A percentile compares a stretch with the other conserved stretches of the same genome.
Conservation (phyloP, 257 asterid genomes). For the Anisodus tanguticus region DNA sequence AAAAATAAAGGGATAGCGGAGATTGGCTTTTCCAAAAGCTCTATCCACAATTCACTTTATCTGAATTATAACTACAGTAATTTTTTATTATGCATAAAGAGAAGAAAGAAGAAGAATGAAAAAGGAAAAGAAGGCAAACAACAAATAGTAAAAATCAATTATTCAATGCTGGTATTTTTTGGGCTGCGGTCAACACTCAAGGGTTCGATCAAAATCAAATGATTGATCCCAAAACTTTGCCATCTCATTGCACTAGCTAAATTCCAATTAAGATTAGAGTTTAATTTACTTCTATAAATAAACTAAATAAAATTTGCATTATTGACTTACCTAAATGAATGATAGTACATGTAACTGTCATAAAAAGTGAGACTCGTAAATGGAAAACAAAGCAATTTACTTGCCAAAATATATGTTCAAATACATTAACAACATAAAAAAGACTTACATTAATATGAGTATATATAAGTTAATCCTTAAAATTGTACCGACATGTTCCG, state of each 20-base stretch:
- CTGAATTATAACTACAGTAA: neutral
- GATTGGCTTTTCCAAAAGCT: conserved; percentile 22
- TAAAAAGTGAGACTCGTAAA: too few relatives aligned
- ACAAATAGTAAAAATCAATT: conserved; percentile 62
- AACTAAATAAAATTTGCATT: too few relatives aligned
- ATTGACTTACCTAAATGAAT: too few relatives aligned
- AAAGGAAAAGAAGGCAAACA: neutral
- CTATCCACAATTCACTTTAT: conserved; percentile 25
- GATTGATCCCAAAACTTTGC: conserved; percentile 55
- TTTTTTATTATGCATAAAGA: conserved; percentile 11
- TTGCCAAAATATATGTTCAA: too few relatives aligned
- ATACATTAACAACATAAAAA: too few relatives aligned
- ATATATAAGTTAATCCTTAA: too few relatives aligned
- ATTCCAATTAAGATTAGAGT: too few relatives aligned
- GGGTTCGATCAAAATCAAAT: conserved; percentile 62
- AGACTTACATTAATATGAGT: too few relatives aligned
- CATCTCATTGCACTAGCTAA: conserved; percentile 37
- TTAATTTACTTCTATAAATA: too few relatives aligned
- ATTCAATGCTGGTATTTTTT: conserved; percentile 51
- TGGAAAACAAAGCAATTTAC: too few relatives aligned
- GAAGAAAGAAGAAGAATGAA: conserved; percentile 27
- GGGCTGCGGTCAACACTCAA: conserved; percentile 45
- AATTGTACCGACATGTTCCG: too few relatives aligned
- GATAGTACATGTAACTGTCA: too few relatives aligned
- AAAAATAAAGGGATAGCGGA: neutral